A percentile compares a stretch with the other conserved stretches of the same genome.
phyloP scores from a whole-genome alignment of 257 asterid species.

The Coffea eugenioides region DNA sequence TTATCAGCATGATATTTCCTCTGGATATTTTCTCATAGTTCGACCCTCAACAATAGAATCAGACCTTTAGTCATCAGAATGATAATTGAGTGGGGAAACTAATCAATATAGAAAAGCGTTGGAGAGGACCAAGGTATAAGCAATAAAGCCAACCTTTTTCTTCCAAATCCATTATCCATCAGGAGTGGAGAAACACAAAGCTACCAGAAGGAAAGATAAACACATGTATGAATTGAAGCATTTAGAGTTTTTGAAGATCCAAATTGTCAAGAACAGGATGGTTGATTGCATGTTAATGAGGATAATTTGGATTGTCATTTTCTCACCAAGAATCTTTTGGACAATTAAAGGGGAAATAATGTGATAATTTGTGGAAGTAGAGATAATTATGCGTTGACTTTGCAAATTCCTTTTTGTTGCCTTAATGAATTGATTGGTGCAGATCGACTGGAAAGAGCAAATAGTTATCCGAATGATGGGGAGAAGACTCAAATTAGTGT shows the following conservation, averaged over 20 bases:
- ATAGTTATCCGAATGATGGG: constrained; percentile 57
- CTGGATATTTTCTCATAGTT: not conserved
- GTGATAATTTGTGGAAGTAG: not conserved
- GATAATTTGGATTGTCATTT: not conserved
- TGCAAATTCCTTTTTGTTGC: not conserved
- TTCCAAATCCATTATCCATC: not conserved
- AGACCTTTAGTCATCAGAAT: not conserved
- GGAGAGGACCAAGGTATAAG: not conserved
- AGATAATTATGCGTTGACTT: not conserved
- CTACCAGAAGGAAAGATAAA: not conserved
- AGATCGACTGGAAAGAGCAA: constrained; percentile 76
- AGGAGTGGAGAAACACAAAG: not conserved
- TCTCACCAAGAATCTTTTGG: not conserved
- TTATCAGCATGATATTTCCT: no score
- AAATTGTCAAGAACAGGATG: not conserved
- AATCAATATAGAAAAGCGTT: not conserved
- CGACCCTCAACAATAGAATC: not conserved
- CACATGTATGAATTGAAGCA: not conserved
- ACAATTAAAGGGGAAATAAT: not conserved
- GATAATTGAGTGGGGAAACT: not conserved
- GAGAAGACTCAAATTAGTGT: constrained; percentile 55
- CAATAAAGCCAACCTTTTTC: not conserved
- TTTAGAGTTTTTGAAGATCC: not conserved
- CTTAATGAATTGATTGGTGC: constrained; percentile 28
- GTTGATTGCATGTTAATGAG: no score